Conservation (phyloP, 495 filamentous ascomycete species). For the Podospora appendiculata region DNA sequence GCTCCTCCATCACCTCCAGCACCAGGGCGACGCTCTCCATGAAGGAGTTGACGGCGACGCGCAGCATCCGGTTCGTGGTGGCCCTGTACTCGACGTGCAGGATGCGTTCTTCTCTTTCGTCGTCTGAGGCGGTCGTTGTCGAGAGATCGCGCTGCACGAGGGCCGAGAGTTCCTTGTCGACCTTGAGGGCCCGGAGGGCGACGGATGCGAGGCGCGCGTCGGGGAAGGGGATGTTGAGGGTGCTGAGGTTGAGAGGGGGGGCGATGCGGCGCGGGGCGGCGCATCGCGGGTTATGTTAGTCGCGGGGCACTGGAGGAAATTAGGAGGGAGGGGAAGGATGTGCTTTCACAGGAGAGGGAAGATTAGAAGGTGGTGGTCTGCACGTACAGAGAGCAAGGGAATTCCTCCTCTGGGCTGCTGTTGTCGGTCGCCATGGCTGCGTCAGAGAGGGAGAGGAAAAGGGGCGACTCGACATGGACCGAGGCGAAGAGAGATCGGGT, state of each 20-base stretch:
- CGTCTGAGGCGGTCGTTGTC: constrained; percentile 34
- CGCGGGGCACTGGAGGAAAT: background rate
- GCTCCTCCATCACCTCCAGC: constrained; percentile 75
- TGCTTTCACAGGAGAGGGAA: constrained; percentile 9
- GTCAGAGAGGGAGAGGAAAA: background rate
- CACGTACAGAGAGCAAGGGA: constrained; percentile 64
- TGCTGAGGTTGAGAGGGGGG: constrained; percentile 45
- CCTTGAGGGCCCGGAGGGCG: constrained; percentile 66
- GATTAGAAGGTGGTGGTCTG: background rate
- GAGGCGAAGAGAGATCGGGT: background rate
- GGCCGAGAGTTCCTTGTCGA: constrained; percentile 83
- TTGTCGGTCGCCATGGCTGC: constrained; percentile 10
- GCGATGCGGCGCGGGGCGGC: background rate
- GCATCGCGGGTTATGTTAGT: background rate
- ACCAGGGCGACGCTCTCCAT: constrained; percentile 85
- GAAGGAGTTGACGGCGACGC: constrained; percentile 96
- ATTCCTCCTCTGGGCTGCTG: constrained; percentile 15
- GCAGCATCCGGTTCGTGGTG: constrained; percentile 90
- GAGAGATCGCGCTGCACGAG: constrained; percentile 67
- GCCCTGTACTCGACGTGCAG: constrained; percentile 75
- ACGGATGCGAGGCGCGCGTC: constrained; percentile 69
- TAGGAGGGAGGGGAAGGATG: background rate
- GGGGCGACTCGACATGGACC: background rate
- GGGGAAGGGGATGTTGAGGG: constrained; percentile 76
- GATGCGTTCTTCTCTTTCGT: constrained; percentile 47